Percentiles rank a stretch among this genome's conserved stretches.
Evolutionary conservation across 2,329 filamentous ascomycete species (phyloP).

Genomic region (Verticillium longisporum): DNA sequence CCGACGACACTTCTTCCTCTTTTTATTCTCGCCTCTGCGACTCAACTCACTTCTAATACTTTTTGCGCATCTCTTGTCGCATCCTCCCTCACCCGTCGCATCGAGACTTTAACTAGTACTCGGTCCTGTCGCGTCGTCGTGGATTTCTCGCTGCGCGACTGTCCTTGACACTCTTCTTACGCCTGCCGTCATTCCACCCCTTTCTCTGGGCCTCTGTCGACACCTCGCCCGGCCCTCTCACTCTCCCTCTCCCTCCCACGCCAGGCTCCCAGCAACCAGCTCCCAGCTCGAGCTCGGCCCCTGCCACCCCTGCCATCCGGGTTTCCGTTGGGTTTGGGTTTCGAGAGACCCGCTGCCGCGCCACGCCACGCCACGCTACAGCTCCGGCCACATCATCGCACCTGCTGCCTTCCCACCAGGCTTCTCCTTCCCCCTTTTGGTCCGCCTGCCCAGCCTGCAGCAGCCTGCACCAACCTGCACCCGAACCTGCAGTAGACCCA

Average conservation of each 20-base stretch:
- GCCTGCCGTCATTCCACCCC: background rate
- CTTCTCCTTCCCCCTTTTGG: background rate
- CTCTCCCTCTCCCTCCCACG: constrained; percentile 3
- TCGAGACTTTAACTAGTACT: constrained; percentile 45
- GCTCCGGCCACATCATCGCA: constrained; percentile 11
- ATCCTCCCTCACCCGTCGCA: constrained; percentile 14
- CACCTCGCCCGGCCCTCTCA: background rate
- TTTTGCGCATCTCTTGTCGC: constrained; percentile 14
- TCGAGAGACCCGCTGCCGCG: constrained; percentile 5
- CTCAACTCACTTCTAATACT: constrained; percentile 6
- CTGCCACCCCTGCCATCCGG: background rate
- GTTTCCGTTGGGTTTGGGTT: constrained; percentile 7
- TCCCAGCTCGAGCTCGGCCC: background rate
- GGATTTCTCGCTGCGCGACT: constrained; percentile 13
- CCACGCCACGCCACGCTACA: constrained; percentile 1
- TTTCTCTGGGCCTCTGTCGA: background rate
- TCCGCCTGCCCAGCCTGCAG: constrained; percentile 3
- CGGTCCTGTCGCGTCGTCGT: constrained; percentile 18
- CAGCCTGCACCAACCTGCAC: background rate
- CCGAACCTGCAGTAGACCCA: constrained; percentile 5
- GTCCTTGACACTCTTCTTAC: background rate
- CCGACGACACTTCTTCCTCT: background rate
- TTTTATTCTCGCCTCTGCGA: constrained; percentile 8
- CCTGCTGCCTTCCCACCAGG: constrained; percentile 1
- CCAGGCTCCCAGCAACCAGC: constrained; percentile 15